Evolutionary conservation across 2,329 filamentous ascomycete genomes (phyloP).

Genomic region (Colletotrichum tabaci): DNA sequence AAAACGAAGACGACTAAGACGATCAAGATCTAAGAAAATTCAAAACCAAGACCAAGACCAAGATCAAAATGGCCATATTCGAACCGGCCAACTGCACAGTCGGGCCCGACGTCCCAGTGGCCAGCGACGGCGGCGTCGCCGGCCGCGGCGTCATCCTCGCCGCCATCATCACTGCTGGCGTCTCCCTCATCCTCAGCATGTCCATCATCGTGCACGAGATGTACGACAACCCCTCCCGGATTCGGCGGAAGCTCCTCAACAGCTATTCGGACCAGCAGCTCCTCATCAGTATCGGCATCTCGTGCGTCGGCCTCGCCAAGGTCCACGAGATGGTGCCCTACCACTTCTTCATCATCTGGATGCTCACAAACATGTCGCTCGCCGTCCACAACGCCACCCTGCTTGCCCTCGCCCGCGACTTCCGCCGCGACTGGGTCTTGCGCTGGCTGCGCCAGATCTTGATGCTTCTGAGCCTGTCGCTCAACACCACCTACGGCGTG

Average conservation of each 20-base stretch:
- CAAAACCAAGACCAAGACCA: neutral
- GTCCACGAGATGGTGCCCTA: conserved; percentile 73
- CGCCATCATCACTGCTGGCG: conserved; percentile 74
- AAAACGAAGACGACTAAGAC: neutral
- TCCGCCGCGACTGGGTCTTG: conserved; percentile 76
- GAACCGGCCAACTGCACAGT: conserved; percentile 24
- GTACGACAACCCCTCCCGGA: conserved; percentile 62
- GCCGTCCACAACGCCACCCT: conserved; percentile 77
- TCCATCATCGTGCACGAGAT: conserved; percentile 71
- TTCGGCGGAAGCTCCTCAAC: conserved; percentile 75
- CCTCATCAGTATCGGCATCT: conserved; percentile 78
- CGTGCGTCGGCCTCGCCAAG: conserved; percentile 74
- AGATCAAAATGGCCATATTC: conserved; percentile 19
- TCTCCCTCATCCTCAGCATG: conserved; percentile 69
- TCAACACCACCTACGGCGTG: conserved; percentile 70
- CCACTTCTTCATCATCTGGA: conserved; percentile 81
- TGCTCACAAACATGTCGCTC: conserved; percentile 75
- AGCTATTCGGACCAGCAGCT: conserved; percentile 79
- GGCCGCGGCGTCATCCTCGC: conserved; percentile 73
- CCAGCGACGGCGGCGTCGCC: conserved; percentile 71
- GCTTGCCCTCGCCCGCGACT: conserved; percentile 76
- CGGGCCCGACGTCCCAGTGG: conserved; percentile 55
- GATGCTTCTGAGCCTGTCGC: conserved; percentile 75
- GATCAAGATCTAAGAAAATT: neutral
- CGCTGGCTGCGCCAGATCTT: conserved; percentile 76